Evolutionary conservation across 495 filamentous ascomycete species (phyloP), one percentile per base, ranked within the genome.

Genomic region (Penicillium cinerascens): DNA sequence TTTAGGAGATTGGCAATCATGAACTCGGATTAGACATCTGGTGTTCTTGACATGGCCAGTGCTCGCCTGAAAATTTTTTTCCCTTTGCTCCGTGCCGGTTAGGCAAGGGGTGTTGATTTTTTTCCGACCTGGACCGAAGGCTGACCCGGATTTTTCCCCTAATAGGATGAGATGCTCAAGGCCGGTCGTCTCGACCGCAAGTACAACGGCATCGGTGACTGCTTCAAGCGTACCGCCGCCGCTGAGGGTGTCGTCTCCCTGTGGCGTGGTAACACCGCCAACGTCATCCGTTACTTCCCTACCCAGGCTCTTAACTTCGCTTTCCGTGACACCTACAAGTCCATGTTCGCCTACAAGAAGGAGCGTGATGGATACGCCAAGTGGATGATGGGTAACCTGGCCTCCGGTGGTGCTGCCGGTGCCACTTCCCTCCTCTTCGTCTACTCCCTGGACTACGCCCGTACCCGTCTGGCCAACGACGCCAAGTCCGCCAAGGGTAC

Each of bases 231-330:
- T 74, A 97, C 95, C 61, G 82, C 80, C 60, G 81, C 81, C 63
- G 77, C 86, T 52, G 93, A 98, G 81, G 80, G 80, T 75, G 68
- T 84, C 56, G 82, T 90, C 67, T 88, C 93, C 48, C 82, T 98
- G 61, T 98, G 93, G 93, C 82, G 93, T 84, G 93, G 93, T 78
- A 98, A 98, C 87, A 98, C 93, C 69, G 93, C 93, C 88, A 98
- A 98, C 86, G 93, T 98, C 78, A 95, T 98, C 82, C 95, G 93
- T 86, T 98, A 98, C 84, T 98, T 98, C 89, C 93, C 93, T 59
- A 98, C 93, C 70, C 93, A 98, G 85, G 93, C 93, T 60, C 80
- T 98, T 70, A 98, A 98, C 90, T 98, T 98, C 74, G 93, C 93
- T 69, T 98, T 98, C 93, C 95, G 95, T 79, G 93, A 98, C 76